phyloP scores from a whole-genome alignment of 1,139 yeast genomes.

The Zygosaccharomyces pseudobailii region DNA sequence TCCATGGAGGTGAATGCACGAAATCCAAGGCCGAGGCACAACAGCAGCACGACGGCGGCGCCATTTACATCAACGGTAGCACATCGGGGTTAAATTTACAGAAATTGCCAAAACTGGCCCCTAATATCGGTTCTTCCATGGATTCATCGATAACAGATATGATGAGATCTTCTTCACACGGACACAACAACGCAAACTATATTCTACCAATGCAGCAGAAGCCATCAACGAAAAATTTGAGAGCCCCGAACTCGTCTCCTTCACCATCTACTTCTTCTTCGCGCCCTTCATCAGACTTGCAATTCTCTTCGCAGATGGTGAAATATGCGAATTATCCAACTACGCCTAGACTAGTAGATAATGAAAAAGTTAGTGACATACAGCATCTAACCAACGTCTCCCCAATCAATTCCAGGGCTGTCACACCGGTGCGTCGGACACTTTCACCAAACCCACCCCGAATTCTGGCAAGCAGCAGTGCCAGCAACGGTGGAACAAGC shows the following conservation, averaged over 20 bases:
- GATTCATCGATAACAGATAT: conserved; percentile 22
- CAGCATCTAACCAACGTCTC: conserved; percentile 7
- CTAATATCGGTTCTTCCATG: conserved; percentile 17
- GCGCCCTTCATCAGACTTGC: conserved; percentile 1
- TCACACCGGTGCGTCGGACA: conserved; percentile 8
- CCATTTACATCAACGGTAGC: conserved; percentile 23
- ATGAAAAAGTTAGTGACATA: neutral
- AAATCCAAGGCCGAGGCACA: conserved; percentile 1
- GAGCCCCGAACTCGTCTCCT: conserved; percentile 7
- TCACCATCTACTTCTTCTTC: conserved; percentile 6
- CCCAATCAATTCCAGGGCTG: conserved; percentile 9
- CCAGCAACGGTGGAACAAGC: conserved; percentile 1
- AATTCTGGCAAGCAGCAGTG: conserved; percentile 4
- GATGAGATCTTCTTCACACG: conserved; percentile 17
- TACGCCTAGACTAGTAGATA: conserved; percentile 8
- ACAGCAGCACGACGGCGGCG: conserved; percentile 10
- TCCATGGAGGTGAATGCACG: conserved; percentile 9
- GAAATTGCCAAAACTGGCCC: conserved; percentile 20
- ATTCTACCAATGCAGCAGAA: conserved; percentile 18
- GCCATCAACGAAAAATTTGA: conserved; percentile 22
- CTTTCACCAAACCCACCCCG: conserved; percentile 10
- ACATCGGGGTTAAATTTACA: conserved; percentile 23
- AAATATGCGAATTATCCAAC: conserved; percentile 11
- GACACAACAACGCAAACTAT: conserved; percentile 7
- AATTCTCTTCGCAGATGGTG: conserved; percentile 8